Evolutionary conservation across 1,284 basidiomycete genomes (phyloP).

Genomic region (Porogramme epimiltina): DNA sequence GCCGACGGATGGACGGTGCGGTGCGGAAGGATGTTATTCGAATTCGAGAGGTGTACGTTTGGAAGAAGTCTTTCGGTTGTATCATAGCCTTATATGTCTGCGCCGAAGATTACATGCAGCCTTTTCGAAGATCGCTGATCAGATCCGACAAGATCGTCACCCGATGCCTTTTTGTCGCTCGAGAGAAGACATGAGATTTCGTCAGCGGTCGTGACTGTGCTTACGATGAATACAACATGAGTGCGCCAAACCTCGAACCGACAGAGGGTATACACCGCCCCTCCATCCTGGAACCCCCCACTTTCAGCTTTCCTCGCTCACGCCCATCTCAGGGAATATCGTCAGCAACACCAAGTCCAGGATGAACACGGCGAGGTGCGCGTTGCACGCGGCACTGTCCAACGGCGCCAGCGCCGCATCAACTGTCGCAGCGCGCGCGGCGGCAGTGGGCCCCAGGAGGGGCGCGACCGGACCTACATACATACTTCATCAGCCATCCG

Average conservation of each 20-base stretch:
- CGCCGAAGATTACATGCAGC: slow-evolving; percentile 9
- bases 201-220: slow-evolving; percentile 5
- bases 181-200: background rate
- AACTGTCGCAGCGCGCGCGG: slow-evolving; percentile 41
- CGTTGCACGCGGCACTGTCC: slow-evolving; percentile 59
- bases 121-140: slow-evolving; percentile 15
- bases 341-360: slow-evolving; percentile 62
- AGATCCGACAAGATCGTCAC: background rate
- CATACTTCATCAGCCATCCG: background rate
- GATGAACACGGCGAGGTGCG: slow-evolving; percentile 64
- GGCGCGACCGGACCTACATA: slow-evolving; percentile 36
- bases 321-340: slow-evolving; percentile 68
- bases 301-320: slow-evolving; percentile 21
- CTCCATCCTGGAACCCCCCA: background rate
- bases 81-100: slow-evolving; percentile 4
- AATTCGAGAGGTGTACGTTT: slow-evolving; percentile 9
- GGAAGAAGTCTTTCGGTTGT: slow-evolving; percentile 10
- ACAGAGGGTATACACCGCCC: no score
- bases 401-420: slow-evolving; percentile 59
- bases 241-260: no score
- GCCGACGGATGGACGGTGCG: background rate
- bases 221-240: background rate
- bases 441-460: slow-evolving; percentile 49
- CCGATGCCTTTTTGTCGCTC: no score
- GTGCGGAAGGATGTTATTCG: background rate